These are phyloP conservation scores for Suillus subalutaceus DNA, from an alignment of 768 basidiomycete species.

Conservation along the genomic window DNA sequence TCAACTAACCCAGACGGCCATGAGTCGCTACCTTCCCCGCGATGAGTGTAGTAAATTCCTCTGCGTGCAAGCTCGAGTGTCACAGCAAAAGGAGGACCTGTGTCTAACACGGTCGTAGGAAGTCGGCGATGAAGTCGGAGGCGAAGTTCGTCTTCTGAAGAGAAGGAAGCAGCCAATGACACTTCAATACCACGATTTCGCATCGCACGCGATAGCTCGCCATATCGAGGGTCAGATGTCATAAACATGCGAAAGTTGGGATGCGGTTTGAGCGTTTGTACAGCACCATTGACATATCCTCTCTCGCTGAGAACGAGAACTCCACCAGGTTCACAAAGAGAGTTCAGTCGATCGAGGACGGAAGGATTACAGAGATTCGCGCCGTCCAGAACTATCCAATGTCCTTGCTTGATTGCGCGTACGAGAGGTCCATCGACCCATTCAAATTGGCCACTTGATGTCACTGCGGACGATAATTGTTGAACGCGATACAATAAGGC, in stretches of 20 bases:
- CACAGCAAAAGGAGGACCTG: conserved; percentile 13
- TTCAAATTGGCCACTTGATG: conserved; percentile 65
- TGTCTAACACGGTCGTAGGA: conserved; percentile 30
- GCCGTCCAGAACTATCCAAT: conserved; percentile 89
- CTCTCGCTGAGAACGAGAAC: conserved; percentile 85
- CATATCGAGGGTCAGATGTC: conserved; percentile 87
- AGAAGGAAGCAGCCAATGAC: conserved; percentile 43
- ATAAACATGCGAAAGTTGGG: conserved; percentile 91
- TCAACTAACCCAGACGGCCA: conserved; percentile 46
- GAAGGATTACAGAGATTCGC: conserved; percentile 96
- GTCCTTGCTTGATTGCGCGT: conserved; percentile 80
- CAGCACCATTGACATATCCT: conserved; percentile 76
- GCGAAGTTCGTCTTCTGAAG: conserved; percentile 49
- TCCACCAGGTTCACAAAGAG: conserved; percentile 89
- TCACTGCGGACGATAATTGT: conserved; percentile 27
- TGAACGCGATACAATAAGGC: conserved; percentile 26
- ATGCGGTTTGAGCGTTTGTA: conserved; percentile 80
- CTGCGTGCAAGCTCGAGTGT: conserved; percentile 29
- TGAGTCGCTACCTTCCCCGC: background rate
- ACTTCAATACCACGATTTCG: conserved; percentile 95
- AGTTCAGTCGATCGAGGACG: conserved; percentile 94
- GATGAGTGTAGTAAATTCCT: conserved; percentile 19
- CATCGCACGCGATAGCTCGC: conserved; percentile 97
- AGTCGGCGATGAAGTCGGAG: conserved; percentile 53
- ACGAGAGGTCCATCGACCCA: conserved; percentile 96